phyloP scores from a whole-genome alignment of 345 rosid genomes.

The Moringa oleifera region DNA sequence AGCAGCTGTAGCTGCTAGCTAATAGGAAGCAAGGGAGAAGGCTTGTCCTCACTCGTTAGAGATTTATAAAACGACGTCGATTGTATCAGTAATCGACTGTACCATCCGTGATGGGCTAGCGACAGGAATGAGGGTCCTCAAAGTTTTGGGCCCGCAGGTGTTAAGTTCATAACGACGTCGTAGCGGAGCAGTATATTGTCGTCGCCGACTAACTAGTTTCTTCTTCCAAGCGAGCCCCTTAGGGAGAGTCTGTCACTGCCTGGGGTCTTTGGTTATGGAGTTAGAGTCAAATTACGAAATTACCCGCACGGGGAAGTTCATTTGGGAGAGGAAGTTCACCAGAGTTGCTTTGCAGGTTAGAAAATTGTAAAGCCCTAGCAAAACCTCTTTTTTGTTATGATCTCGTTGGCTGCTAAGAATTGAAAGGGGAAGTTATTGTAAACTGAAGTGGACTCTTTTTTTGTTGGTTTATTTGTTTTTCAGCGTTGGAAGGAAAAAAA shows the following conservation, averaged over 20 bases:
- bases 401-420: neutral
- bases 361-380: neutral
- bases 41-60: no score
- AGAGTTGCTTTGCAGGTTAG: slow-evolving; percentile 81
- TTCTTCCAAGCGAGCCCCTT: neutral
- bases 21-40: no score
- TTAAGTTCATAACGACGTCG: no score
- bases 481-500: neutral
- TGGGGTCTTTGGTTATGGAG: slow-evolving; percentile 30
- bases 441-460: neutral
- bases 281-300: slow-evolving; percentile 53
- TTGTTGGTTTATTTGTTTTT: neutral
- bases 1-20: no score
- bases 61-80: no score
- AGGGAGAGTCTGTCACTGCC: no score
- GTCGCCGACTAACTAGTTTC: no score
- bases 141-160: no score
- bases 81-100: no score
- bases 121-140: no score
- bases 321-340: slow-evolving; percentile 43
- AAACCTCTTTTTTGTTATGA: neutral
- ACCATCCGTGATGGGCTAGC: no score
- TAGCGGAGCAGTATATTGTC: no score
- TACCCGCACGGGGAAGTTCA: slow-evolving; percentile 54
- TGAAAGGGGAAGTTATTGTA: neutral